Base-by-base conservation (phyloP, 2,329 filamentous ascomycete species). In the Exophiala calicioides region DNA sequence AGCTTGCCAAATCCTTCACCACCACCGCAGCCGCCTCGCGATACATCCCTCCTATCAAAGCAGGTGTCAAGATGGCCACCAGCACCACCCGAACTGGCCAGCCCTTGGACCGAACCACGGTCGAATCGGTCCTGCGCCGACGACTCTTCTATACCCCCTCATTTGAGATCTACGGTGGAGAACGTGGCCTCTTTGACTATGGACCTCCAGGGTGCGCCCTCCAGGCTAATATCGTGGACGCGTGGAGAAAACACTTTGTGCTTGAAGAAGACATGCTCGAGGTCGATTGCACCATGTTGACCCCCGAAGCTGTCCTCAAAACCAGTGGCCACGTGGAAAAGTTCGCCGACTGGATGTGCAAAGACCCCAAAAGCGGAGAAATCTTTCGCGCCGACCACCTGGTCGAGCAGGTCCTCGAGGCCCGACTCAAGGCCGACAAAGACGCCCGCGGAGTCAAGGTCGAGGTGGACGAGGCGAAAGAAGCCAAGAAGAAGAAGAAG, bases 271-370 rank as follows among this genome's bases (percentile, higher is more conserved):
- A 95, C 66, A 95, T 95, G 89, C 82, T 95, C 58, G 89, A 95
- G 74, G 83, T 95, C 57, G 90, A 95, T 73, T 95, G 89, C 74
- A 93, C 88, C 29, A 93, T 91, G 72, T 72, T 98, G 64, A 98
- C 93, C 30, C 93, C 93, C 24, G 83, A 93, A 62, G 87, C 93
- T 36, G 88, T 98, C 27, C 81, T 98, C 64, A 95, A 97, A 79
- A 95, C 91, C 43, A 88, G 83, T 68, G 93, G 93, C 56, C 93
- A 98, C 73, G 93, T 97, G 57, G 91, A 96, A 70, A 95, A 95
- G 71, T 97, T 97, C 65, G 87, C 89, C 70, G 91, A 97, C 69
- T 97, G 88, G 88, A 96, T 97, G 90, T 95, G 88, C 83, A 95
- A 95, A 72, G 93, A 98, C 69, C 89, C 91, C 55, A 94, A 95